phyloP scores from a whole-genome alignment of 208 protist genomes.

The Vickermania ingenoplastis region DNA sequence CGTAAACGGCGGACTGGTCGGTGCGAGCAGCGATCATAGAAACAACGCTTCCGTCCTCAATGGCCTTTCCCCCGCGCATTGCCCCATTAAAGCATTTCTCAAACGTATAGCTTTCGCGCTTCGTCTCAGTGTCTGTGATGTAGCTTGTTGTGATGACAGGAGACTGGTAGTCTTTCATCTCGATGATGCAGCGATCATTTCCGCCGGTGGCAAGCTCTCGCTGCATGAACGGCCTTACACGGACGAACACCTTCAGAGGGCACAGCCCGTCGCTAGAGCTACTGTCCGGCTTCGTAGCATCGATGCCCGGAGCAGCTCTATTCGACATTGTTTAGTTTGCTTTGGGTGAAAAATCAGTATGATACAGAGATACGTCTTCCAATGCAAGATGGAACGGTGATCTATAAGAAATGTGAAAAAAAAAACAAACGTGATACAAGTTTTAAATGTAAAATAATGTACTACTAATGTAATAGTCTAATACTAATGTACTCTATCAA shows the following conservation, averaged over 20 bases:
- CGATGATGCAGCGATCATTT: neutral
- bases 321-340: no score
- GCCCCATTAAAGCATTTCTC: neutral
- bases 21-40: conserved; percentile 3
- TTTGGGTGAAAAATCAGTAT: no score
- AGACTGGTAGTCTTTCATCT: neutral
- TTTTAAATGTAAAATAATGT: no score
- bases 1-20: conserved; percentile 66
- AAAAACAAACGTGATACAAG: no score
- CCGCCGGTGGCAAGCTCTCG: conserved; percentile 40
- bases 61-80: neutral
- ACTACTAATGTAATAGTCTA: no score
- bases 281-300: neutral
- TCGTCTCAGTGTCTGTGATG: neutral
- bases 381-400: no score
- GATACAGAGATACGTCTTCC: no score
- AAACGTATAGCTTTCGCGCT: conserved; percentile 1
- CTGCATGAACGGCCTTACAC: conserved; percentile 78
- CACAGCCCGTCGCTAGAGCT: conserved; percentile 26
- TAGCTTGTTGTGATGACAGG: neutral
- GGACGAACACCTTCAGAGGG: conserved; percentile 81
- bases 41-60: neutral
- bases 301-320: conserved; percentile 3
- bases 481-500: no score
- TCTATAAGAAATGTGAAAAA: no score